Base-by-base conservation (phyloP, 176 grass and related monocot genomes). In the Tillandsia leiboldiana region DNA sequence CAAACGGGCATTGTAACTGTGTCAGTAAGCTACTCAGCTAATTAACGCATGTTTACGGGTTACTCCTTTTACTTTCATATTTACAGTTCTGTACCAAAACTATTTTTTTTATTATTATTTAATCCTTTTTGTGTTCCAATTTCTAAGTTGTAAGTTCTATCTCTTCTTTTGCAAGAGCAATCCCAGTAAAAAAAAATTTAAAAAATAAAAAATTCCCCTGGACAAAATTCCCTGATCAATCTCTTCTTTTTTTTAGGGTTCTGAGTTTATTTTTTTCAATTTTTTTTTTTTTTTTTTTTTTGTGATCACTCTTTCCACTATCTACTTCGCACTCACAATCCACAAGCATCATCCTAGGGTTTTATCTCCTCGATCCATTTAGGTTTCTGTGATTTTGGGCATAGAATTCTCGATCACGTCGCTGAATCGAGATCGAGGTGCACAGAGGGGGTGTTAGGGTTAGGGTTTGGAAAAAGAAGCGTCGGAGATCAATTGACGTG, bases 381-480 rank as follows among this genome's bases (percentile, higher is more conserved):
- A 61, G 56, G 56, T 15, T 61, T 61, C 22, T 61, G n/a, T 8
- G 33, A 42, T 61, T 9, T 61, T 61, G 56, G 56, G n/a, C 56
- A 10, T 61, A 20, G 56, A 18, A 7, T 61, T 61, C 1, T 7
- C 2, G 65, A 68, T 7, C 49, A 49, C 74, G 17, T 59, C 18
- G 18, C 68, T 59, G 52, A 68, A 48, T 28, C 17, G 62, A 50
- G 72, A 3, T 42, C 9, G 15, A 24, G 28, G 10, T 10, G 50
- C 26, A 9, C 11, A 12, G 18, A 65, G 24, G 70, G 64, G 50
- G 17, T 33, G 50, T 14, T 71, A 14, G 24, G 33, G 23, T 67
- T 80, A 83, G 83, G 76, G 73, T 11, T 18, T 48, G 12, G 67
- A 1, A 56, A 12, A 70, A 48, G 72, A 63, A 27, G 3, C 12